Evolutionary conservation across 83 land plant species (phyloP).

Genomic region (Diphasiastrum complanatum): DNA sequence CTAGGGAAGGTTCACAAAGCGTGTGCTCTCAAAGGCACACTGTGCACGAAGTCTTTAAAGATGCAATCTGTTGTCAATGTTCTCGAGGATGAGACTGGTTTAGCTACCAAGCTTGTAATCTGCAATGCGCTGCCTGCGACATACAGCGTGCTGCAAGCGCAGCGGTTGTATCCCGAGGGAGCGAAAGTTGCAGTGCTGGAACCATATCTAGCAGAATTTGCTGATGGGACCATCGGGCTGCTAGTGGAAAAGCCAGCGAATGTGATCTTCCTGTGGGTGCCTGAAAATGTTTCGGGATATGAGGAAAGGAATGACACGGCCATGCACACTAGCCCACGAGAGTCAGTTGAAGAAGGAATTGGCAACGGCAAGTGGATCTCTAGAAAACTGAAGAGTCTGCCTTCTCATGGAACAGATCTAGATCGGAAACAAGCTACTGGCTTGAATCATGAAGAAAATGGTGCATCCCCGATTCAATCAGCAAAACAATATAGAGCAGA

Average conservation of each 20-base stretch:
- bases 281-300: slow-evolving; percentile 12
- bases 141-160: slow-evolving; percentile 29
- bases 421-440: too few species aligned
- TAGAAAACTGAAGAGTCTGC: too few species aligned
- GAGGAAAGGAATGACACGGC: too few species aligned
- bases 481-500: too few species aligned
- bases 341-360: not conserved
- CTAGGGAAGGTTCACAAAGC: slow-evolving; percentile 32
- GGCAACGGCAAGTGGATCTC: not conserved
- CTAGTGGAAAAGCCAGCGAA: slow-evolving; percentile 27
- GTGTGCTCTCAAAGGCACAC: slow-evolving; percentile 24
- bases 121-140: slow-evolving; percentile 19
- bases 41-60: slow-evolving; percentile 30
- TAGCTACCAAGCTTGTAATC: slow-evolving; percentile 19
- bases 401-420: too few species aligned
- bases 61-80: slow-evolving; percentile 23
- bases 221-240: slow-evolving; percentile 26
- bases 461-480: too few species aligned
- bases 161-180: slow-evolving; percentile 24
- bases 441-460: too few species aligned
- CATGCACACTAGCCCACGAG: too few species aligned
- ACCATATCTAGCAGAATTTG: slow-evolving; percentile 26
- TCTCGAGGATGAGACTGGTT: slow-evolving; percentile 33
- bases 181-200: slow-evolving; percentile 27
- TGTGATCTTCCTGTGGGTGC: slow-evolving; percentile 23